Evolutionary conservation across 2,329 filamentous ascomycete genomes (phyloP).

Genomic region (Trichoderma brevicompactum): DNA sequence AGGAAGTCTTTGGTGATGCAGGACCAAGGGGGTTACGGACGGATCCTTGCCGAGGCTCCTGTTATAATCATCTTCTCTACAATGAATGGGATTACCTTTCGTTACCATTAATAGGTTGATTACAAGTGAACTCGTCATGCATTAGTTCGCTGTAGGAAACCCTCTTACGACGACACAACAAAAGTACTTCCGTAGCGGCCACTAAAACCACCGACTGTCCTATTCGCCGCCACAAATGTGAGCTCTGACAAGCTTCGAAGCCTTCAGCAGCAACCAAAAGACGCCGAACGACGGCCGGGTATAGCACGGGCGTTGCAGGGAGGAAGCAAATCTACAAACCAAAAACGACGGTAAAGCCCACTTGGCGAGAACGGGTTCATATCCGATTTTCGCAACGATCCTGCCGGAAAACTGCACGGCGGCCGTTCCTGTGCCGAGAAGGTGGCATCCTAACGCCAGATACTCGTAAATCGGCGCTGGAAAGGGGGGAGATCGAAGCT

Average conservation of each 20-base stretch:
- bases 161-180: not conserved
- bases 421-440: not conserved
- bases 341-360: not conserved
- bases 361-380: not conserved
- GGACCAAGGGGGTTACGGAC: not conserved
- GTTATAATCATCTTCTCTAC: too few relatives aligned
- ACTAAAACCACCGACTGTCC: too few relatives aligned
- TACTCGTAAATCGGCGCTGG: not conserved
- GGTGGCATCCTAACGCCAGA: not conserved
- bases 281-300: constrained; percentile 10
- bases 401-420: not conserved
- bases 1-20: too few relatives aligned
- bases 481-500: not conserved
- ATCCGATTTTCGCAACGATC: constrained; percentile 4
- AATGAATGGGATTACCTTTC: not conserved
- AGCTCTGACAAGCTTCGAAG: not conserved
- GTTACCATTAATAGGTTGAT: not conserved
- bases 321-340: not conserved
- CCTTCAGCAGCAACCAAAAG: not conserved
- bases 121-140: not conserved
- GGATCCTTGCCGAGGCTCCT: too few relatives aligned
- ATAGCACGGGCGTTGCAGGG: constrained; percentile 8
- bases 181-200: not conserved
- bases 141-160: not conserved
- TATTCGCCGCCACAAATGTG: not conserved